These are phyloP conservation scores for Coemansia umbellata DNA, from an alignment of 192 early-diverging fungal species.

Conservation along the genomic window DNA sequence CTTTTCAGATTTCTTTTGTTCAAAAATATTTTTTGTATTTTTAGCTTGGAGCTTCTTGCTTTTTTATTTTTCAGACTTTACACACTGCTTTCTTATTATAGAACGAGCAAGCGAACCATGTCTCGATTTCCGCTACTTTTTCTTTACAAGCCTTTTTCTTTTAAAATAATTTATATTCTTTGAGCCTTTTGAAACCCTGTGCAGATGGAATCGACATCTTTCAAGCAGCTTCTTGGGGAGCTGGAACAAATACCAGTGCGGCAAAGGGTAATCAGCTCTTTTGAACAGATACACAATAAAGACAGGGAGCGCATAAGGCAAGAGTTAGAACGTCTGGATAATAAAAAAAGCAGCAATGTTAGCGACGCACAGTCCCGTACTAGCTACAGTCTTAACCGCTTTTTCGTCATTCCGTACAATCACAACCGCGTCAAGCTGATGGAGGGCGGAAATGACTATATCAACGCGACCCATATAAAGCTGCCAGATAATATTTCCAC, in stretches of 20 bases:
- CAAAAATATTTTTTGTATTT: too few species aligned
- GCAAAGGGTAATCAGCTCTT: conserved; percentile 10
- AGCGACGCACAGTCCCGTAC: conserved; percentile 26
- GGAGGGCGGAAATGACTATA: conserved; percentile 59
- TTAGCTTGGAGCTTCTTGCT: too few species aligned
- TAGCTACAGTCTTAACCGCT: conserved; percentile 65
- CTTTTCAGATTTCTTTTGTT: too few species aligned
- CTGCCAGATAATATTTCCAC: conserved; percentile 29
- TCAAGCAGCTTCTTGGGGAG: conserved; percentile 28
- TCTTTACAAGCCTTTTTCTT: too few species aligned
- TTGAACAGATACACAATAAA: conserved; percentile 5
- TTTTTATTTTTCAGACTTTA: too few species aligned
- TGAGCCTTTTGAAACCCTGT: too few species aligned
- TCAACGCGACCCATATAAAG: conserved; percentile 74
- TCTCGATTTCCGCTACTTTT: too few species aligned
- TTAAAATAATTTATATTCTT: too few species aligned
- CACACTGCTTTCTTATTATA: too few species aligned
- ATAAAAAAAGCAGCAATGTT: background rate
- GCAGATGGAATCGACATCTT: conserved; percentile 28
- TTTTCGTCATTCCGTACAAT: conserved; percentile 80
- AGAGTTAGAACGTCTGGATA: conserved; percentile 16
- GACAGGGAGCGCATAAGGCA: conserved; percentile 23
- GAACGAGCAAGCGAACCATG: too few species aligned
- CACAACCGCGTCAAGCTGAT: conserved; percentile 57
- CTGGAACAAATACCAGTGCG: conserved; percentile 21